Evolutionary conservation across 2,329 filamentous ascomycete species (phyloP).

Genomic region (Sporothrix pseudoabietina): DNA sequence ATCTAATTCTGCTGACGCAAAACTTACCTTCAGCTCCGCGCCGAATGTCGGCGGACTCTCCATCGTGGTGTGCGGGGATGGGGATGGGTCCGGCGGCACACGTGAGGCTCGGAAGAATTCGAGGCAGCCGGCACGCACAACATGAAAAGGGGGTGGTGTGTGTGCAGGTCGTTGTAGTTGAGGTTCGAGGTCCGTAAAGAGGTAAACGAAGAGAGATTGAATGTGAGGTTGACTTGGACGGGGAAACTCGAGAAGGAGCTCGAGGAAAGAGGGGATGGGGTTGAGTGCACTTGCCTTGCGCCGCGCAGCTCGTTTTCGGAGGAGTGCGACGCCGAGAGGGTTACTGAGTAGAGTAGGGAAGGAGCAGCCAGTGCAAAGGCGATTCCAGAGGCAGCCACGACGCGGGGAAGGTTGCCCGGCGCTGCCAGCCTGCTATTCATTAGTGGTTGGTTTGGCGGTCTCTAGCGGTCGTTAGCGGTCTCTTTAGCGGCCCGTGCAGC

Average conservation of each 20-base stretch:
- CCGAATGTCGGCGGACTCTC: constrained; percentile 86
- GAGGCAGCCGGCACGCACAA: constrained; percentile 22
- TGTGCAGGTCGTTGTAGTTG: background rate
- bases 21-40: constrained; percentile 81
- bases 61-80: constrained; percentile 58
- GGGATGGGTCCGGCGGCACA: background rate
- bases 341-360: background rate
- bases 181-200: background rate
- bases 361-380: background rate
- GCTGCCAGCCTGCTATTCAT: background rate
- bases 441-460: background rate
- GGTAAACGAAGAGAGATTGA: background rate
- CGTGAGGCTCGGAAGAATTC: constrained; percentile 2
- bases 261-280: background rate
- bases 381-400: background rate
- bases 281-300: background rate
- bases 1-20: background rate
- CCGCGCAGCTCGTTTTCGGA: constrained; percentile 23
- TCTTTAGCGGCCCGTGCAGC: constrained; percentile 17
- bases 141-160: background rate
- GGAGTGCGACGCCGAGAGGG: constrained; percentile 3
- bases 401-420: background rate
- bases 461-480: background rate
- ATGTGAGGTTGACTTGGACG: background rate
- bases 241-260: background rate